A percentile compares a stretch with the other conserved stretches of the same genome.
These are phyloP conservation scores for Nicotiana tabacum DNA, from an alignment of 257 asterid genomes.

Conservation along the genomic window DNA sequence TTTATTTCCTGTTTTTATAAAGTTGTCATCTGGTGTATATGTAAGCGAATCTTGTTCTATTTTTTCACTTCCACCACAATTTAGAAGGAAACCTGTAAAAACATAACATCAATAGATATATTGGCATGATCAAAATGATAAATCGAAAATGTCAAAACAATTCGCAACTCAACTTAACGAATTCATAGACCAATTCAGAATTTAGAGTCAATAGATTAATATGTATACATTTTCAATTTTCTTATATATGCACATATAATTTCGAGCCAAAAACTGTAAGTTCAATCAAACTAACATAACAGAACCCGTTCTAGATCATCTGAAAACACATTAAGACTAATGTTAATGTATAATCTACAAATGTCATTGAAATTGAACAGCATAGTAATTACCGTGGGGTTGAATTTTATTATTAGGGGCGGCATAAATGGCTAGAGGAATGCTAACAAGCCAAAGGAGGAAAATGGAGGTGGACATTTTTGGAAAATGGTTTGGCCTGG, in stretches of 20 bases:
- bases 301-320: too few species aligned
- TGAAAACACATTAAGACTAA: neutral
- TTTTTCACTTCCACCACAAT: slow-evolving; percentile 51
- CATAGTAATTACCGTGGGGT: neutral
- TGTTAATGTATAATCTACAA: neutral
- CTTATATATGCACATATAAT: neutral
- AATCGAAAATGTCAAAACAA: too few species aligned
- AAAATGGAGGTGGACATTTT: slow-evolving; percentile 71
- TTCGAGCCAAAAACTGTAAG: neutral
- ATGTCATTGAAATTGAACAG: neutral
- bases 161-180: too few species aligned
- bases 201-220: neutral
- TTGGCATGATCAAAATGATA: too few species aligned
- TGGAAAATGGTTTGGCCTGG: slow-evolving; percentile 18
- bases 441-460: slow-evolving; percentile 74
- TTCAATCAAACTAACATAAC: neutral
- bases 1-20: slow-evolving; percentile 47
- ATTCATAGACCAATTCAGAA: neutral
- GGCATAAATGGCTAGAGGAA: slow-evolving; percentile 50
- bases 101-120: neutral
- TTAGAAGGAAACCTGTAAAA: slow-evolving; percentile 53
- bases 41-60: slow-evolving; percentile 39
- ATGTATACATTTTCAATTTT: neutral
- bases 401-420: slow-evolving; percentile 29
- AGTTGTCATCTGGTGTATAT: slow-evolving; percentile 48